These are phyloP conservation scores for Fusarium hostae DNA, from an alignment of 2,329 filamentous ascomycete genomes.

Conservation along the genomic window DNA sequence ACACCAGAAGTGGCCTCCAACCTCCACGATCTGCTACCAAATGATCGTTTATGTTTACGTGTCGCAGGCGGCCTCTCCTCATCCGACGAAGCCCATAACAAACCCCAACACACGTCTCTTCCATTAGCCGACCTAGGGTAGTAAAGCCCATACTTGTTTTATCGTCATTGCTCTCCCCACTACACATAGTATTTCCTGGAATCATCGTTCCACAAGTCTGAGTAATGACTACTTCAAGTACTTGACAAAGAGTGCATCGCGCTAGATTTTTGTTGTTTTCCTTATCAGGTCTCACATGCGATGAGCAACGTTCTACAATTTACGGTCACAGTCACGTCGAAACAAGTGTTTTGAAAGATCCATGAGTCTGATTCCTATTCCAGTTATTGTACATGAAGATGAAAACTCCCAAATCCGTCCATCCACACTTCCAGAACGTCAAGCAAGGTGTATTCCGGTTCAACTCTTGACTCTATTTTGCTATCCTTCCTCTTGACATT, in stretches of 20 bases:
- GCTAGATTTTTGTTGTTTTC: background rate
- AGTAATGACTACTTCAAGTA: background rate
- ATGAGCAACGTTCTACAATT: background rate
- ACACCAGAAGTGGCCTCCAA: constrained; percentile 13
- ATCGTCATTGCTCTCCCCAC: background rate
- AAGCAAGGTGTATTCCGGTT: constrained; percentile 13
- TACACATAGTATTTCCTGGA: background rate
- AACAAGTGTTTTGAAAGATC: constrained; percentile 22
- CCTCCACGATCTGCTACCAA: constrained; percentile 11
- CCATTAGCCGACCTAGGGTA: background rate
- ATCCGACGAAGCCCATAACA: background rate
- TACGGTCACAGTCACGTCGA: constrained; percentile 8
- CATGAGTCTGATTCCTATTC: constrained; percentile 29
- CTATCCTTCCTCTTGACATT: constrained; percentile 17
- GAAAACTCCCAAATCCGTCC: constrained; percentile 27
- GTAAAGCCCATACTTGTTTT: background rate
- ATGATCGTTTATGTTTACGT: background rate
- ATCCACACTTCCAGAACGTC: constrained; percentile 13
- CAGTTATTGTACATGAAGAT: constrained; percentile 29
- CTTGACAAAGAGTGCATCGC: background rate
- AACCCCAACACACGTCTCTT: background rate
- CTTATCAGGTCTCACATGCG: background rate
- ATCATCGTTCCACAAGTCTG: background rate
- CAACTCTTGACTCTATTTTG: background rate
- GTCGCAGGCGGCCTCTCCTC: constrained; percentile 27